Base-by-base conservation (phyloP, 1,284 basidiomycete species). In the Anthracocystis walkeri region DNA sequence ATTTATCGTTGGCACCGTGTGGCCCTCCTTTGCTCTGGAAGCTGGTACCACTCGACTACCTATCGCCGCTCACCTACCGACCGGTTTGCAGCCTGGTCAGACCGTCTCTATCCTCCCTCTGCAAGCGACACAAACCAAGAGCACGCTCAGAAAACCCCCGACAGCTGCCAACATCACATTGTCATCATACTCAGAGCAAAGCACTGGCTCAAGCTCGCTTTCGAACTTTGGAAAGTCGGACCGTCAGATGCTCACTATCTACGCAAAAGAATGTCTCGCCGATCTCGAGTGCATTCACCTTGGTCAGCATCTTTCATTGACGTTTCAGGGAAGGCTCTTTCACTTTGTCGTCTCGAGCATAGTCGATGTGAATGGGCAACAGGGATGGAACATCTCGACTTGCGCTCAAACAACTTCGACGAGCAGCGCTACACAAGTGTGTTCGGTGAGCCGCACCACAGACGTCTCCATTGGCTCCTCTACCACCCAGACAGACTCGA, bases 311-410 rank as follows among this genome's bases (percentile, higher is more conserved):
- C 12, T 67, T 14, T 51, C 63, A 11, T 21, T 75, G 42, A 48
- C 48, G 20, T 66, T 69, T 8, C 78, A 67, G 25, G 72, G 69
- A 20, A 23, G 25, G 2, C 41, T 67, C 7, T 58, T 40, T 23
- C 23, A 54, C 41, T 40, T 53, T 21, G 16, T 0, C 18, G 27
- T 60, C 21, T 27, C 52, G 2, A 27, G 2, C 21, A 0, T 73
- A 93, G 92, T 92, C 42, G 91, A 92, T 78, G 86, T 92, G 21
- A 91, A 90, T 92, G 82, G 87, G 88, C 4, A 75, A 93, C 58
- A 88, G 91, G 70, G 86, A 93, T 31, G 82, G 85, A n/a, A 23
- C 7, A 18, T 93, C 3, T 54, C 77, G 31, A 40, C 62, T 8
- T 25, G 72, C 6, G 38, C 54, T 42, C 54, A 23, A 48, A 20